Base-by-base conservation (phyloP, 495 filamentous ascomycete species). In the Penicillium angulare region DNA sequence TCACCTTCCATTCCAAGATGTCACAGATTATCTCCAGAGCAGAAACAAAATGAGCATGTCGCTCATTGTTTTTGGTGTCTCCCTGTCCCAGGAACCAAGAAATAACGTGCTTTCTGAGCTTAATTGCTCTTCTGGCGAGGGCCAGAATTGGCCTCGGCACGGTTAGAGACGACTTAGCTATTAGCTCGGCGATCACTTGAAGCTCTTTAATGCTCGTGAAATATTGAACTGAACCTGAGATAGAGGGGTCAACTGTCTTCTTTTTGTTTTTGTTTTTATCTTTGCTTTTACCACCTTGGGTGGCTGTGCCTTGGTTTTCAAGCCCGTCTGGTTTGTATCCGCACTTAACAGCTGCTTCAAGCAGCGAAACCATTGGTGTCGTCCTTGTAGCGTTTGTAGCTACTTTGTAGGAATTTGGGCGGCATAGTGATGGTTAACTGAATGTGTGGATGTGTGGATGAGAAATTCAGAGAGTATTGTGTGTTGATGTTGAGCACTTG, bases 341-440 rank as follows among this genome's bases (percentile, higher is more conserved):
- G 47, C 60, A 61, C 45, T 71, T 56, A 40, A 60, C 71, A 43
- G 76, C 77, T 20, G 68, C 75, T 18, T 68, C 60, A 2, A 75
- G 74, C 29, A 80, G 76, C 76, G 35, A 80, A 68, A 1, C 51
- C 56, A 44, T 75, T 63, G 9, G 74, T 78, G 49, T 81, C 78
- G 24, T 59, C 56, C 53, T 79, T 80, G 54, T 80, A 81, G 48
- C 65, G 66, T 12, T 56, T 57, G 54, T 78, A 79, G 26, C 59
- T 70, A 43, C 66, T 68, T 48, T 66, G 54, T 10, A 79, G 58
- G 38, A 58, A 65, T 51, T 54, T 36, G 26, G 64, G 64, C 39
- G 64, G n/a, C 36, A 40, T 40, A 8, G n/a, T 40, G 36, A 15
- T 15, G 2, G 16, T 13, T 35, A 31, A 6, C 8, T 1, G 27